A percentile compares a stretch with the other conserved stretches of the same genome.
These are phyloP conservation scores for Fusarium staphyleae DNA, from an alignment of 2,329 filamentous ascomycete species.

Conservation along the genomic window DNA sequence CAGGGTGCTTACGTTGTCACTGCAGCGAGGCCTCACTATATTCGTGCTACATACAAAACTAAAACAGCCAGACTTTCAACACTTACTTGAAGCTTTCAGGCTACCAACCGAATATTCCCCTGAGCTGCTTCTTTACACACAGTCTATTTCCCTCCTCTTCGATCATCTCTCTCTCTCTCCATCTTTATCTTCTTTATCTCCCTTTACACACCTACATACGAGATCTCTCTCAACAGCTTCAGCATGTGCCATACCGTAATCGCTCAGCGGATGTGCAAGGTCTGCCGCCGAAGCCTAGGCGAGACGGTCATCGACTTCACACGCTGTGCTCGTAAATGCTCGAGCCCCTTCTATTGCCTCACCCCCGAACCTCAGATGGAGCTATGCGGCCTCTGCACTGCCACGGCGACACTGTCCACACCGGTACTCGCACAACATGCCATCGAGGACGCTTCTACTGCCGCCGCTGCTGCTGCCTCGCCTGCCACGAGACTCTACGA, in stretches of 20 bases:
- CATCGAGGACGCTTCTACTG: slow-evolving; percentile 20
- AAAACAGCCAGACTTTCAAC: slow-evolving; percentile 29
- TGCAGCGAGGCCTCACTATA: slow-evolving; percentile 31
- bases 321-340: slow-evolving; percentile 42
- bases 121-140: slow-evolving; percentile 2
- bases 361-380: slow-evolving; percentile 41
- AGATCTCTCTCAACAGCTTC: slow-evolving; percentile 9
- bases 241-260: slow-evolving; percentile 44
- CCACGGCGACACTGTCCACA: slow-evolving; percentile 34
- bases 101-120: slow-evolving; percentile 10
- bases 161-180: background rate
- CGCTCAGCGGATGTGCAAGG: slow-evolving; percentile 42
- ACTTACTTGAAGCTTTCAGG: slow-evolving; percentile 17
- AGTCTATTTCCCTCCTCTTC: too few relatives aligned
- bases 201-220: background rate
- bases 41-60: slow-evolving; percentile 28
- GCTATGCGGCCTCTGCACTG: slow-evolving; percentile 37
- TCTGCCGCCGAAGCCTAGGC: slow-evolving; percentile 39
- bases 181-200: background rate
- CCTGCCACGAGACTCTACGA: slow-evolving; percentile 25
- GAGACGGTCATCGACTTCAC: slow-evolving; percentile 44
- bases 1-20: slow-evolving; percentile 34
- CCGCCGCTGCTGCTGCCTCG: slow-evolving; percentile 14
- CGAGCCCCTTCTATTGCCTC: slow-evolving; percentile 43
- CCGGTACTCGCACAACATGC: slow-evolving; percentile 39